phyloP scores from a whole-genome alignment of 2,329 filamentous ascomycete species.

The Curvularia spicifera region DNA sequence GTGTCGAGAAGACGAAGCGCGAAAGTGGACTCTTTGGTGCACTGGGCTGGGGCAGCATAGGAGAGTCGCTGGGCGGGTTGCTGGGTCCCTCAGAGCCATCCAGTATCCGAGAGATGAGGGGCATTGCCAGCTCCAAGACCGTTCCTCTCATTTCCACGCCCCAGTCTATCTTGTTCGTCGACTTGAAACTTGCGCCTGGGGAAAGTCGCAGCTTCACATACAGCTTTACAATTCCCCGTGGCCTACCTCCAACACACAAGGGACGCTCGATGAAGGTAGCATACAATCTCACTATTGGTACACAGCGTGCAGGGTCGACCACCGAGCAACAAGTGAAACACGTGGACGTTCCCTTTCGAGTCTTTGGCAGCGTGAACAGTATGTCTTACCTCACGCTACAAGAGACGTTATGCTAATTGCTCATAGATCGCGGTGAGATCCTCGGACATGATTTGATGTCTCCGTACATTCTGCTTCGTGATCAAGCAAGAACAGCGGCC shows the following conservation, averaged over 20 bases:
- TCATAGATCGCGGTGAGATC: slow-evolving; percentile 74
- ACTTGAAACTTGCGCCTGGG: slow-evolving; percentile 83
- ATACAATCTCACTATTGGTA: slow-evolving; percentile 90
- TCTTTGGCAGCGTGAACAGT: slow-evolving; percentile 89
- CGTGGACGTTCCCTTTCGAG: slow-evolving; percentile 91
- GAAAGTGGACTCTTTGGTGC: slow-evolving; percentile 81
- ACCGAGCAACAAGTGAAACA: slow-evolving; percentile 81
- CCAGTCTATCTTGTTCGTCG: slow-evolving; percentile 94
- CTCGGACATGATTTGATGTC: slow-evolving; percentile 93
- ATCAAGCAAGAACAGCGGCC: slow-evolving; percentile 68
- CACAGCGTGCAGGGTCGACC: slow-evolving; percentile 79
- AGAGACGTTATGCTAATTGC: slow-evolving; percentile 25
- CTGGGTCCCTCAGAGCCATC: slow-evolving; percentile 87
- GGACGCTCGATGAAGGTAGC: slow-evolving; percentile 93
- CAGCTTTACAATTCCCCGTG: slow-evolving; percentile 81
- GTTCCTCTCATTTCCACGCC: slow-evolving; percentile 93
- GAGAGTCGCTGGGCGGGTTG: slow-evolving; percentile 85
- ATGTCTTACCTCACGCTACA: slow-evolving; percentile 19
- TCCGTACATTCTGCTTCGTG: slow-evolving; percentile 86
- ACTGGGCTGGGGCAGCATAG: slow-evolving; percentile 87
- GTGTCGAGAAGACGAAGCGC: slow-evolving; percentile 75
- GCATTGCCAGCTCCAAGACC: slow-evolving; percentile 81
- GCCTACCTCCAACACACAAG: slow-evolving; percentile 87
- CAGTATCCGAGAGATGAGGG: slow-evolving; percentile 94
- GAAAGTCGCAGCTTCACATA: slow-evolving; percentile 90